Evolutionary conservation across 2,329 filamentous ascomycete genomes (phyloP), one percentile per base, ranked within the genome.

Genomic region (Lomentospora prolificans): DNA sequence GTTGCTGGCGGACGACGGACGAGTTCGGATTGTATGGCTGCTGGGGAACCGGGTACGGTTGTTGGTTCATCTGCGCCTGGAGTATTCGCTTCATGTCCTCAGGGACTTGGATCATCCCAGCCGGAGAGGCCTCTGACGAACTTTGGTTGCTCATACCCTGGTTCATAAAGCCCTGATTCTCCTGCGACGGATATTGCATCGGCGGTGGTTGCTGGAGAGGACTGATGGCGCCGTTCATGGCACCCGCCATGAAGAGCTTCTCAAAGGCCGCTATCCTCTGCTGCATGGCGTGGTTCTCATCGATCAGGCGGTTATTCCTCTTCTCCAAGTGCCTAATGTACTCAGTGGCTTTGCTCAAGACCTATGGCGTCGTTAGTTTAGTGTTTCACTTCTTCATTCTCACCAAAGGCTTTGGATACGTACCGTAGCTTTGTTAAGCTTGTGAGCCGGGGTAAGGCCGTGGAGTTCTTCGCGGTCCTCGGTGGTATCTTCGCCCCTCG

Each of bases 361-460:
- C 80, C 79, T 83, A 60, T 41, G 17, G 17, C 76, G 65, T 27
- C n/a, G n/a, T n/a, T n/a, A 74, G 75, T 22, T 76, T 74, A 30
- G 30, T 44, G 5, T 31, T 41, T 53, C 33, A 31, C 22, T 9
- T 17, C 4, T 9, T 24, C 31, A 22, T 39, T n/a, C n/a, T n/a
- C n/a, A n/a, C n/a, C n/a, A n/a, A n/a, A n/a, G n/a, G n/a, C n/a
- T n/a, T n/a, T n/a, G n/a, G n/a, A 14, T 14, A 58, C 59, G 48
- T 70, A 85, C 90, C 2, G 91, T 96, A n/a, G 92, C 92, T 70
- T 97, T 97, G 75, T 97, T 97, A 27, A 96, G 76, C 70, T 97
- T 97, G 72, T 95, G 91, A 4, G 90, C 90, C 1, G 90, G 88
- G 2, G 90, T 86, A 53, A 94, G 74, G 53, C 90, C 90, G 63